These are phyloP conservation scores for Pelargonium myrrhifolium DNA, from an alignment of 441 rosid species.

Conservation along the genomic window DNA sequence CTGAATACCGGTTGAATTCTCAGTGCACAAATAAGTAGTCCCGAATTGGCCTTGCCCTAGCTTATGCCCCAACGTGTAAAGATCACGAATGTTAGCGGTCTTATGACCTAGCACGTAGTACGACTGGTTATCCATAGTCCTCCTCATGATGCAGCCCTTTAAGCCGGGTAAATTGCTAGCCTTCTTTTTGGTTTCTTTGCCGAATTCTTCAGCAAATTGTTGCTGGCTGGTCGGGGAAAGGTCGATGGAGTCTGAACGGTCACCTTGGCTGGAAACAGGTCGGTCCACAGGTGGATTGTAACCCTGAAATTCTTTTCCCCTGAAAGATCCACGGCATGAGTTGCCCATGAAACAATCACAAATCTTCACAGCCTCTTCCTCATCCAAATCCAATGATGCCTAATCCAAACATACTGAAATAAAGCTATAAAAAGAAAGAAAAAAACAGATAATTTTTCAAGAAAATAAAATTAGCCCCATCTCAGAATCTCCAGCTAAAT, in stretches of 20 bases:
- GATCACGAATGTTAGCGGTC: constrained; percentile 71
- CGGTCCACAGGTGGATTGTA: constrained; percentile 56
- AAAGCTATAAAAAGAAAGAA: neutral
- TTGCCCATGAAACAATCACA: constrained; percentile 71
- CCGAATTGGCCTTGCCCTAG: constrained; percentile 98
- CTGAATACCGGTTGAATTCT: constrained; percentile 54
- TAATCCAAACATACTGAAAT: too few species aligned
- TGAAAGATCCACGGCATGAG: constrained; percentile 69
- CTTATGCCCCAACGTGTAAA: constrained; percentile 79
- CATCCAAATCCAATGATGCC: too few species aligned
- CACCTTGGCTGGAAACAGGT: constrained; percentile 34
- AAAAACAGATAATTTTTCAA: too few species aligned
- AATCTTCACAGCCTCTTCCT: constrained; percentile 34
- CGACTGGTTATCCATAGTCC: constrained; percentile 54
- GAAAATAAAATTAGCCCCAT: neutral
- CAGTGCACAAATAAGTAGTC: constrained; percentile 73
- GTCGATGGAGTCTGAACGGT: constrained; percentile 27
- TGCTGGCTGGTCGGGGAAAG: constrained; percentile 41
- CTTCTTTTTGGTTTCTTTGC: constrained; percentile 29
- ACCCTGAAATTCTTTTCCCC: constrained; percentile 60
- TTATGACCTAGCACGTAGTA: constrained; percentile 70
- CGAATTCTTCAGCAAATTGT: constrained; percentile 31
- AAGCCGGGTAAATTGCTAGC: constrained; percentile 36
- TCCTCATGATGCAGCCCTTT: constrained; percentile 57
- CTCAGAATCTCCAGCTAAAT: constrained; percentile 23